phyloP scores from a whole-genome alignment of 202 grass and related monocot genomes.

The Eragrostis tef region DNA sequence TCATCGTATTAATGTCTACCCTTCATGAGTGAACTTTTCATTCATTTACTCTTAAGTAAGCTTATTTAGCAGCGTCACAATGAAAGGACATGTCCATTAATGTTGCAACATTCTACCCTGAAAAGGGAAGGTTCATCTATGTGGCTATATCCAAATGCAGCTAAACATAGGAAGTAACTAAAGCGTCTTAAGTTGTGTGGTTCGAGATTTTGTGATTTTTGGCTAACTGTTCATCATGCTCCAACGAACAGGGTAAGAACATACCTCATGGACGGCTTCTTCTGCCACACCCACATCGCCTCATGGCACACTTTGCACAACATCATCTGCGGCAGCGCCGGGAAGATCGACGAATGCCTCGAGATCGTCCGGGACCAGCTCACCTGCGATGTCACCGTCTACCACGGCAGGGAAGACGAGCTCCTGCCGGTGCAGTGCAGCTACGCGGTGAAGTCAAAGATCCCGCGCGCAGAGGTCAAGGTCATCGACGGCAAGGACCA shows the following conservation, averaged over 20 bases:
- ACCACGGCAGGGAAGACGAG: slow-evolving; percentile 87
- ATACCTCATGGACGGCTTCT: slow-evolving; percentile 97
- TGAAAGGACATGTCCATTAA: not conserved
- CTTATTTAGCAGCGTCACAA: not conserved
- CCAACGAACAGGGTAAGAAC: slow-evolving; percentile 70
- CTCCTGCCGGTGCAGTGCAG: slow-evolving; percentile 88
- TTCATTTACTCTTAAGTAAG: not conserved
- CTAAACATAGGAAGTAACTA: too few relatives aligned
- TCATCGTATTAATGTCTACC: not conserved
- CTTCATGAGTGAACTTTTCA: not conserved
- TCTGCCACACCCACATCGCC: slow-evolving; percentile 92
- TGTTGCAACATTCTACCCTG: not conserved
- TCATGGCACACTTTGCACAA: slow-evolving; percentile 97
- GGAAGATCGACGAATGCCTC: slow-evolving; percentile 79
- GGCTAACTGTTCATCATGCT: not conserved
- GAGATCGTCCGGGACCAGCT: slow-evolving; percentile 73
- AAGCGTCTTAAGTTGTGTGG: not conserved
- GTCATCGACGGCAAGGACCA: slow-evolving; percentile 81
- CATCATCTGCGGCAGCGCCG: slow-evolving; percentile 89
- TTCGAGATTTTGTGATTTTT: not conserved
- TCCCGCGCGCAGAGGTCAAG: slow-evolving; percentile 75
- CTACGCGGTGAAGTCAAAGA: slow-evolving; percentile 66
- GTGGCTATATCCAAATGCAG: not conserved
- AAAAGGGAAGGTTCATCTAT: not conserved
- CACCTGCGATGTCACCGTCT: slow-evolving; percentile 74